phyloP scores from a whole-genome alignment of 768 basidiomycete species.

The Cytidiella melzeri region DNA sequence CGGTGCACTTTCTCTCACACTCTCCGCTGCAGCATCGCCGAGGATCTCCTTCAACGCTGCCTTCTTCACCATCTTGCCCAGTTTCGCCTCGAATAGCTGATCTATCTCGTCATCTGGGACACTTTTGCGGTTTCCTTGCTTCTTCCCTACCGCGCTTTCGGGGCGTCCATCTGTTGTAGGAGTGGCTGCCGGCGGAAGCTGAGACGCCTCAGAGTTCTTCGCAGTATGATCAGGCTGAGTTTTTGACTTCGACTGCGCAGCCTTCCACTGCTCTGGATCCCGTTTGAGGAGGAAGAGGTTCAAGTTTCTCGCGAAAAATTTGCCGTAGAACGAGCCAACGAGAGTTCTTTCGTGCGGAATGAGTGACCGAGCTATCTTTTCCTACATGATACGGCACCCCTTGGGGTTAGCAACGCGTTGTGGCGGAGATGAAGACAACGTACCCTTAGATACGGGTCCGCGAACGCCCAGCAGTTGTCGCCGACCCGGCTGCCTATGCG shows the following conservation, averaged over 20 bases:
- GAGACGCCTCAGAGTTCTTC: background rate
- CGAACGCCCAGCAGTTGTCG: slow-evolving; percentile 85
- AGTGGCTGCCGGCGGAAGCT: background rate
- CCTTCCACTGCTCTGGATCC: slow-evolving; percentile 81
- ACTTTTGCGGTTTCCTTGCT: slow-evolving; percentile 34
- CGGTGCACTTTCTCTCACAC: background rate
- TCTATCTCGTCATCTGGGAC: slow-evolving; percentile 66
- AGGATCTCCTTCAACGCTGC: slow-evolving; percentile 31
- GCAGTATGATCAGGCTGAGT: slow-evolving; percentile 5
- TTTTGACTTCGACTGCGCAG: slow-evolving; percentile 41
- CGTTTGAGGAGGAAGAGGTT: slow-evolving; percentile 74
- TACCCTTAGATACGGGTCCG: slow-evolving; percentile 92
- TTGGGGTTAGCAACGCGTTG: too few relatives aligned
- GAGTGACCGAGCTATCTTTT: slow-evolving; percentile 85
- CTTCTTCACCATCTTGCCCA: slow-evolving; percentile 57
- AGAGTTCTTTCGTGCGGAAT: slow-evolving; percentile 65
- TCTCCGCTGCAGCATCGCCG: background rate
- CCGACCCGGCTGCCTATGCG: slow-evolving; percentile 85
- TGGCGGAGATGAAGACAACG: too few relatives aligned
- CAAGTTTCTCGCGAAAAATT: slow-evolving; percentile 77
- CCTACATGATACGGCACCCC: too few relatives aligned
- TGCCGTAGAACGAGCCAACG: slow-evolving; percentile 76
- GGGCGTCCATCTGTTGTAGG: background rate
- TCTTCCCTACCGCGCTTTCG: background rate
- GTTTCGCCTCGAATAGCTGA: slow-evolving; percentile 50